Evolutionary conservation across 148 eudicot species (phyloP).

Genomic region (Tetragonia tetragonoides): DNA sequence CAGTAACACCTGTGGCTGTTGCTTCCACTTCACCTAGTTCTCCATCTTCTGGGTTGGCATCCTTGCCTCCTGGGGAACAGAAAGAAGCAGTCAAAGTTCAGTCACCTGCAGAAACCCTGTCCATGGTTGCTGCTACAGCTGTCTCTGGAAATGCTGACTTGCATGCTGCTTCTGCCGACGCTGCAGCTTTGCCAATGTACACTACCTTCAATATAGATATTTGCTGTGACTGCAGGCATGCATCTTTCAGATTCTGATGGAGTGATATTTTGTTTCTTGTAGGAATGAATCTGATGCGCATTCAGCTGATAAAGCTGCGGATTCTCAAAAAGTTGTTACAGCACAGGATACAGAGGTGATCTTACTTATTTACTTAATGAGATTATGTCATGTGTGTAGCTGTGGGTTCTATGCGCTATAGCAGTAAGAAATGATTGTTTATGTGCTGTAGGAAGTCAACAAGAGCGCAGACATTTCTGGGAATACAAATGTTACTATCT

Average conservation of each 20-base stretch:
- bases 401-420: not conserved
- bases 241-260: slow-evolving; percentile 13
- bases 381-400: not conserved
- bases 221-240: not conserved
- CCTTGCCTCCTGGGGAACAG: slow-evolving; percentile 32
- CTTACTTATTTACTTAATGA: not conserved
- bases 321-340: slow-evolving; percentile 31
- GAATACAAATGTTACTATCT: slow-evolving; percentile 34
- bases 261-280: slow-evolving; percentile 16
- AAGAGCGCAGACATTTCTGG: slow-evolving; percentile 36
- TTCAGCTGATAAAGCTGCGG: slow-evolving; percentile 40
- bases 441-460: slow-evolving; percentile 51
- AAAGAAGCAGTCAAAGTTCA: slow-evolving; percentile 32
- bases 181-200: slow-evolving; percentile 44
- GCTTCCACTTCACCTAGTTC: slow-evolving; percentile 33
- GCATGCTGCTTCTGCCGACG: slow-evolving; percentile 26
- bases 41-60: slow-evolving; percentile 33
- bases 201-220: slow-evolving; percentile 10
- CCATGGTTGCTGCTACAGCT: slow-evolving; percentile 33
- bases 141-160: slow-evolving; percentile 30
- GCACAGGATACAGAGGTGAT: slow-evolving; percentile 55
- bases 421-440: slow-evolving; percentile 3
- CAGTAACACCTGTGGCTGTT: slow-evolving; percentile 43
- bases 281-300: slow-evolving; percentile 36
- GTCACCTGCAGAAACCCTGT: slow-evolving; percentile 33